Evolutionary conservation across 768 basidiomycete genomes (phyloP), one percentile per base, ranked within the genome.

Genomic region (Cyclocybe aegerita): DNA sequence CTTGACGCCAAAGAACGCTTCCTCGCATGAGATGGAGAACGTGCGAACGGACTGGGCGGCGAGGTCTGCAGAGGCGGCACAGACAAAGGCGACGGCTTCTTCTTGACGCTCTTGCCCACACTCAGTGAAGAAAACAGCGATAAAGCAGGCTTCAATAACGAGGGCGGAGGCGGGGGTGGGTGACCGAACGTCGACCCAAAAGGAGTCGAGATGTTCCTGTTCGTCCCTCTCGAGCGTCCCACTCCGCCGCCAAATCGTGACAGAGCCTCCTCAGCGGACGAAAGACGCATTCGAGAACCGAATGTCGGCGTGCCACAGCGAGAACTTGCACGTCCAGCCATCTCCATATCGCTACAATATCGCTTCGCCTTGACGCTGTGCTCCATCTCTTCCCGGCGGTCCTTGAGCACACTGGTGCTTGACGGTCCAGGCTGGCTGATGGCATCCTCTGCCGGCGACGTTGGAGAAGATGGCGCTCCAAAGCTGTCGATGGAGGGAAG

Each of bases 301-400:
- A 84, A 83, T 1, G 83, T 82, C 8, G 83, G 82, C 3, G 83
- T 83, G 8, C 77, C 80, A 53, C 81, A 83, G 35, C 81, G 69
- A 3, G 81, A 82, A 35, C 69, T 73, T 15, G 76, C 70, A 15
- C 74, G 72, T 39, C 77, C 74, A 9, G 76, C 65, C 47, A 68
- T 62, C 35, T 71, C 68, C 39, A 68, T 62, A 48, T 70, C 68
- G 5, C 48, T 54, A n/a, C 54, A 48, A 34, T 59, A 53, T 39
- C 52, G 55, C 6, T 41, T 40, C 9, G 53, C 51, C 37, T 47
- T 14, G 39, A 39, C 10, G 51, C 15, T 5, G 33, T 35, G 6
- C 40, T n/a, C n/a, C 46, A 41, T 16, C 16, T 33, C 17, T 49
- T 23, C 23, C 4, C 23, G 23, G 23, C 23, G 23, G 4, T 23